phyloP scores from a whole-genome alignment of 164 flowering plant genomes.

The Saururus chinensis region DNA sequence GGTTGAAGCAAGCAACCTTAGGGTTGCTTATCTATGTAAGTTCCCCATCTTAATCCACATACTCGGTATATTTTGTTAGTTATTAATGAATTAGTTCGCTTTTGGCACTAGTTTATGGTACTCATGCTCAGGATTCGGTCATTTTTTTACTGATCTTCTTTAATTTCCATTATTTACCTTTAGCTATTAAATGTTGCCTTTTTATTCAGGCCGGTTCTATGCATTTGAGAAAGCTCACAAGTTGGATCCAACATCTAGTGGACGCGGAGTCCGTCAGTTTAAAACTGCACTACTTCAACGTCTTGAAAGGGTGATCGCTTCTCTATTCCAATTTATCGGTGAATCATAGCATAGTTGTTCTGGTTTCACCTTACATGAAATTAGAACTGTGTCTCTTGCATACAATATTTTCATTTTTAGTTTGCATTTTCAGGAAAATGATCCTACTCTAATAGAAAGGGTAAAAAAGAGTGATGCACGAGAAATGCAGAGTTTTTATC shows the following conservation, averaged over 20 bases:
- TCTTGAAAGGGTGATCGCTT: slow-evolving; percentile 61
- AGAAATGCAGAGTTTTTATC: slow-evolving; percentile 98
- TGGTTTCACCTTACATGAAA: too few species aligned
- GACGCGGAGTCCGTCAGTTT: slow-evolving; percentile 97
- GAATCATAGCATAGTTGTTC: too few species aligned
- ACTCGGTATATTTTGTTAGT: too few species aligned
- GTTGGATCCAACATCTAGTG: slow-evolving; percentile 93
- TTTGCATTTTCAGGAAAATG: slow-evolving; percentile 59
- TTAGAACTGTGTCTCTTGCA: too few species aligned
- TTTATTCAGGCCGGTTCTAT: slow-evolving; percentile 74
- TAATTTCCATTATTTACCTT: too few species aligned
- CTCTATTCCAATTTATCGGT: neutral
- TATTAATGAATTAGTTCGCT: neutral
- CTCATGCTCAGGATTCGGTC: too few species aligned
- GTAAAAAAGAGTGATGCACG: slow-evolving; percentile 87
- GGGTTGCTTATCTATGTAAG: slow-evolving; percentile 74
- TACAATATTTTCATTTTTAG: too few species aligned
- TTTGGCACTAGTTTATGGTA: too few species aligned
- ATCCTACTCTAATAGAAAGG: slow-evolving; percentile 63
- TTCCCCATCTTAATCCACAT: neutral
- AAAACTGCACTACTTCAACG: slow-evolving; percentile 95
- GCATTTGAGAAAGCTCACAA: slow-evolving; percentile 98
- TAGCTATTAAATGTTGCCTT: neutral
- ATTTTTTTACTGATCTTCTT: too few species aligned
- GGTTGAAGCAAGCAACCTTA: slow-evolving; percentile 53